phyloP scores from a whole-genome alignment of 371 early-diverging fungal genomes.

The Rhizopus delemar region DNA sequence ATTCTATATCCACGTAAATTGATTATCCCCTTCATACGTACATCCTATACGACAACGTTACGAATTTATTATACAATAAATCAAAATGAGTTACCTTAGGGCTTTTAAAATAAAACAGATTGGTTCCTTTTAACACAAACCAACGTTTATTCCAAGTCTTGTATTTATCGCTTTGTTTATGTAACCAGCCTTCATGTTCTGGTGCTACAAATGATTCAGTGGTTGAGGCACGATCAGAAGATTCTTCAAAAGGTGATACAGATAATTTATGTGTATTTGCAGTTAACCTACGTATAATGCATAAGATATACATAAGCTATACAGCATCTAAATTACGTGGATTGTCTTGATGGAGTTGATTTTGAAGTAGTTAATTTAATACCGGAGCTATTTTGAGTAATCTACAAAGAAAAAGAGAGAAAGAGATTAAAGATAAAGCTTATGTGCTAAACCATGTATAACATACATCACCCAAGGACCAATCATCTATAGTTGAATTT shows the following conservation, averaged over 20 bases:
- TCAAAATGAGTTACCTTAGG: slow-evolving; percentile 40
- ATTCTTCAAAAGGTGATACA: slow-evolving; percentile 32
- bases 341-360: slow-evolving; percentile 15
- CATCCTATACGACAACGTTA: slow-evolving; percentile 29
- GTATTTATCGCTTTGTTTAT: slow-evolving; percentile 68
- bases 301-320: not conserved
- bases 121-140: slow-evolving; percentile 67
- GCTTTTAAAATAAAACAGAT: slow-evolving; percentile 65
- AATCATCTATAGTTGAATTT: slow-evolving; percentile 18
- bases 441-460: no score
- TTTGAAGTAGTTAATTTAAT: slow-evolving; percentile 9
- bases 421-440: no score
- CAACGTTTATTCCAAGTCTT: slow-evolving; percentile 71
- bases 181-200: slow-evolving; percentile 63
- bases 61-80: not conserved
- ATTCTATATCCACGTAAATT: slow-evolving; percentile 62
- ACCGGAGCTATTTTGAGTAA: not conserved
- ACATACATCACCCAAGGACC: slow-evolving; percentile 9
- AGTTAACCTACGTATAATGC: not conserved
- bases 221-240: slow-evolving; percentile 9
- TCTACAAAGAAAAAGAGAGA: not conserved
- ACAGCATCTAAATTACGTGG: slow-evolving; percentile 13
- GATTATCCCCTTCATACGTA: slow-evolving; percentile 59
- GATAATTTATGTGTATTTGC: slow-evolving; percentile 31
- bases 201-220: slow-evolving; percentile 39